phyloP scores from a whole-genome alignment of 2,329 filamentous ascomycete genomes.

The Ceratocystis diversiconidia region DNA sequence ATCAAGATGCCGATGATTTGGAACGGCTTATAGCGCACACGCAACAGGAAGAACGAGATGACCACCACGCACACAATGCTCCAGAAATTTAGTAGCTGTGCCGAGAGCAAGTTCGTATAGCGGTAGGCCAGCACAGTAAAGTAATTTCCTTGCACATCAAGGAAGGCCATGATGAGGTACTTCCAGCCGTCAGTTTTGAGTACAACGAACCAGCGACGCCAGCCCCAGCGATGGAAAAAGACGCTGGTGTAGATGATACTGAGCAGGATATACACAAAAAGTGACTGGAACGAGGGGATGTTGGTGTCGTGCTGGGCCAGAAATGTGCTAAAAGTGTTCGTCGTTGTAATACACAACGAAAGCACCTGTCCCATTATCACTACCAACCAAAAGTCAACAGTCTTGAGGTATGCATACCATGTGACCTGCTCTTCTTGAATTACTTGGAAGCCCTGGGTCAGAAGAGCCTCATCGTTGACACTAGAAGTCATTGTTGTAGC shows the following conservation, averaged over 20 bases:
- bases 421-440: slow-evolving; percentile 39
- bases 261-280: slow-evolving; percentile 87
- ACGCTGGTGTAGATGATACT: slow-evolving; percentile 67
- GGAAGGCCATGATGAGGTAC: slow-evolving; percentile 81
- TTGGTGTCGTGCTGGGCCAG: slow-evolving; percentile 52
- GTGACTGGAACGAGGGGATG: slow-evolving; percentile 87
- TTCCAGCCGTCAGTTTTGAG: slow-evolving; percentile 69
- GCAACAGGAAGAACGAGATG: slow-evolving; percentile 67
- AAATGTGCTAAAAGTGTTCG: slow-evolving; percentile 77
- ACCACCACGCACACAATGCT: slow-evolving; percentile 85
- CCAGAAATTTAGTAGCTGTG: slow-evolving; percentile 97
- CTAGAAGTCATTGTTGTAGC: slow-evolving; percentile 8
- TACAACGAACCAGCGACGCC: slow-evolving; percentile 51
- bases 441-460: slow-evolving; percentile 38
- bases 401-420: slow-evolving; percentile 65
- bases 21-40: slow-evolving; percentile 75
- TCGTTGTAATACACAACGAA: slow-evolving; percentile 78
- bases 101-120: slow-evolving; percentile 81
- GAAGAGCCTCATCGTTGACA: slow-evolving; percentile 26
- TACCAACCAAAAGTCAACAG: slow-evolving; percentile 77
- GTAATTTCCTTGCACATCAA: slow-evolving; percentile 95
- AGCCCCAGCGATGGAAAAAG: slow-evolving; percentile 67
- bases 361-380: slow-evolving; percentile 70
- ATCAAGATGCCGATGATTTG: slow-evolving; percentile 80
- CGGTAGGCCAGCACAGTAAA: slow-evolving; percentile 91